phyloP scores from a whole-genome alignment of 805 yeast species.

The Ogataea nitratoaversa region DNA sequence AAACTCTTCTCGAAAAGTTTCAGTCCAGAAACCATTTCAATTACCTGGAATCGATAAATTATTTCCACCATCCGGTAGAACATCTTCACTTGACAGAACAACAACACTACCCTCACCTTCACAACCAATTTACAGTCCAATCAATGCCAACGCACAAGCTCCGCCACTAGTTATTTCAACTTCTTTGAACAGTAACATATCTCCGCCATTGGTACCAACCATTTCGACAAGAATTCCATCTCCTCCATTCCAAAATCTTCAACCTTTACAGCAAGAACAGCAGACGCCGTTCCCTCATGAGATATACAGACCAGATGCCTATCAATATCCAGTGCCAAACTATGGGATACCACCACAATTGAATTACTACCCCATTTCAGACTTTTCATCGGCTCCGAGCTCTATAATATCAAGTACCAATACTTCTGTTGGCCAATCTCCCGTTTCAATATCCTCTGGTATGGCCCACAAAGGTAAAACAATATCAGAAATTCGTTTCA shows the following conservation, averaged over 20 bases:
- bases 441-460: neutral
- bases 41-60: conserved; percentile 22
- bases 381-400: too few relatives aligned
- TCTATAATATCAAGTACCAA: neutral
- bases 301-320: neutral
- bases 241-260: too few relatives aligned
- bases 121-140: neutral
- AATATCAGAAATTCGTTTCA: conserved; percentile 14
- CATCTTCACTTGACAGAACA: too few relatives aligned
- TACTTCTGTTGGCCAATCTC: neutral
- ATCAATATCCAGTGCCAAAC: neutral
- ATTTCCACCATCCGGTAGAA: conserved; percentile 10
- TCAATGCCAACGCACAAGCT: neutral
- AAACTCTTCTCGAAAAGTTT: neutral
- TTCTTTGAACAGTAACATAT: too few relatives aligned
- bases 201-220: too few relatives aligned
- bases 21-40: conserved; percentile 5
- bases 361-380: too few relatives aligned
- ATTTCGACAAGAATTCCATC: too few relatives aligned
- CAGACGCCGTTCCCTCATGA: too few relatives aligned
- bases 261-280: too few relatives aligned
- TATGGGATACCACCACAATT: neutral
- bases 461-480: neutral
- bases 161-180: too few relatives aligned
- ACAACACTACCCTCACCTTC: too few relatives aligned